Evolutionary conservation across 192 early-diverging fungal species (phyloP), one percentile per base, ranked within the genome.

Genomic region (Coemansia sp.): DNA sequence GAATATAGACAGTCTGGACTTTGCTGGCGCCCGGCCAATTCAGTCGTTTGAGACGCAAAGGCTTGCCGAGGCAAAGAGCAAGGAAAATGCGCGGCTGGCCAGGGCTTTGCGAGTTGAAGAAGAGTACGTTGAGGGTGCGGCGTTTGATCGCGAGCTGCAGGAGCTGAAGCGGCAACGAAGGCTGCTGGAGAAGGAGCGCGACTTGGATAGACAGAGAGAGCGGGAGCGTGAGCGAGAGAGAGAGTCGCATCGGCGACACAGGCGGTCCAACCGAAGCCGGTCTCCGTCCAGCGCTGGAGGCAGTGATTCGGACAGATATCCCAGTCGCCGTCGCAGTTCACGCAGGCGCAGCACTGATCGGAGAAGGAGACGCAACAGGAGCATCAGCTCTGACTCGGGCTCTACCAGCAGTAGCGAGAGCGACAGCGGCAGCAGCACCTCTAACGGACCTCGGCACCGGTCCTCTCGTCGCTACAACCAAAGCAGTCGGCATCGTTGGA

Each of bases 31-130:
- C 14, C 64, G 55, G 39, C 25, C 45, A 26, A 74, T 83, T 57
- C 77, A 84, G 63, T 72, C 83, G 14, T 82, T 87, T 76, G 88
- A 93, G 63, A 88, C 87, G 4, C 94, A 95, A 72, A 82, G 84
- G 23, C 61, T 88, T 6, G 83, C 86, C 3, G 88, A 90, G 52
- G 89, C 88, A 12, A 96, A 95, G 66, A 68, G 83, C 42, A 63
- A 66, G 64, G 83, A 90, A 52, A 92, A 94, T 69, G 76, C 74
- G 28, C 77, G 79, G 67, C 65, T 93, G 68, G 86, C 84, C 35
- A 66, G 55, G 1, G 94, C 92, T 1, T 69, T 96, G 50, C 85
- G 89, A 12, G 91, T 96, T 8, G 66, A 72, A 0, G 82, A 82
- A 2, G 79, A 86, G 34, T 83, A 89, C 78, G 84, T 87, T 0